Base-by-base conservation (phyloP, 148 eudicot genomes). In the Hydrangea macrophylla region DNA sequence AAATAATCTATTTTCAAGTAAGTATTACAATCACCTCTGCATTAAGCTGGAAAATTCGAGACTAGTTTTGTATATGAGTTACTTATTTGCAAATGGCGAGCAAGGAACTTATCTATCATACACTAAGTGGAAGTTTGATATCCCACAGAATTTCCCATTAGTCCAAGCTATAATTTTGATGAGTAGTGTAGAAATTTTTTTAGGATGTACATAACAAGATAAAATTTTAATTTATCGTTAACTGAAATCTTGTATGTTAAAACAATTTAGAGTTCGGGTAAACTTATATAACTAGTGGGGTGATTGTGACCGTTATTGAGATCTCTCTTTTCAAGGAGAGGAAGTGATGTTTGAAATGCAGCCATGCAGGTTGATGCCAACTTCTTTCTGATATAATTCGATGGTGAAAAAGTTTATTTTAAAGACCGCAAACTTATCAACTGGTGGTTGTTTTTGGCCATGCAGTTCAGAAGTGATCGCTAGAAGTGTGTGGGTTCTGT, bases 1-100 rank as follows among this genome's bases (percentile, higher is more conserved):
- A 70, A 92, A 85, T 83, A 83, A 86, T 67, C 79, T 89, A 55
- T 89, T 92, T 68, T 86, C 96, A 53, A 87, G 97, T 91, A 78
- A 80, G 95, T 63, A n/a, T 31, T 9, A 51, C 36, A 20, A 23
- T 9, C 8, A 0, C 32, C 25, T 37, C 57, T 30, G n/a, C 25
- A 7, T 54, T 31, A 67, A 11, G 50, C 26, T 37, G 51, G 22
- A 2, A 18, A 51, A 22, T n/a, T n/a, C n/a, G n/a, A n/a, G n/a
- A n/a, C n/a, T n/a, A n/a, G n/a, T n/a, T n/a, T n/a, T n/a, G n/a
- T n/a, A n/a, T n/a, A n/a, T n/a, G n/a, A n/a, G n/a, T n/a, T n/a
- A n/a, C n/a, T n/a, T n/a, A n/a, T n/a, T n/a, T n/a, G n/a, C n/a
- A n/a, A n/a, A n/a, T n/a, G n/a, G n/a, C n/a, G n/a, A n/a, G n/a